Evolutionary conservation across 495 filamentous ascomycete species (phyloP).

Genomic region (Arthonia radiata): DNA sequence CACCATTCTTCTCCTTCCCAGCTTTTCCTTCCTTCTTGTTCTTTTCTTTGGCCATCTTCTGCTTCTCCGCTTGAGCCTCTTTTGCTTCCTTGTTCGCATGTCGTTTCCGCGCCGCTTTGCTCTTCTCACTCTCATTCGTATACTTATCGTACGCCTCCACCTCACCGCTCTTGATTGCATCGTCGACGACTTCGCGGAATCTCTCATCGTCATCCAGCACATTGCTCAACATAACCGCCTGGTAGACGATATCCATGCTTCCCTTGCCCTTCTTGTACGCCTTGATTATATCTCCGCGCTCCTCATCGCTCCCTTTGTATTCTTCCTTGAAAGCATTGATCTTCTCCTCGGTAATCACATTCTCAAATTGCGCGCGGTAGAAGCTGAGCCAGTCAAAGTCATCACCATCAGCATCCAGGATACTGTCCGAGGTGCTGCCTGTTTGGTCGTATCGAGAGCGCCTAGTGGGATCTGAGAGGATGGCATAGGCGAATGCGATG

Average conservation of each 20-base stretch:
- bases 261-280: slow-evolving; percentile 48
- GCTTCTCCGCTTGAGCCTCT: slow-evolving; percentile 15
- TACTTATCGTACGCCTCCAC: slow-evolving; percentile 43
- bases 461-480: slow-evolving; percentile 56
- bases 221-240: slow-evolving; percentile 62
- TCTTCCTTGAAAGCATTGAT: slow-evolving; percentile 45
- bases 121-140: slow-evolving; percentile 30
- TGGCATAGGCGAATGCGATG: slow-evolving; percentile 79
- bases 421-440: slow-evolving; percentile 58
- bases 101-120: slow-evolving; percentile 5
- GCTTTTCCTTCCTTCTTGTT: slow-evolving; percentile 19
- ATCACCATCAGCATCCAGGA: slow-evolving; percentile 37
- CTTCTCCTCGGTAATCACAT: slow-evolving; percentile 38
- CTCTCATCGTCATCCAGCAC: slow-evolving; percentile 67
- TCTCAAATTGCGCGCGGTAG: slow-evolving; percentile 56
- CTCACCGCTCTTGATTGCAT: slow-evolving; percentile 44
- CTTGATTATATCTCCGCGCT: slow-evolving; percentile 46
- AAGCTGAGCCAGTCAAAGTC: slow-evolving; percentile 81
- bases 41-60: slow-evolving; percentile 40
- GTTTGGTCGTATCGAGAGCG: slow-evolving; percentile 71
- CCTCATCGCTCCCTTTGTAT: slow-evolving; percentile 78
- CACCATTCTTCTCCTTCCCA: slow-evolving; percentile 14
- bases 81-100: slow-evolving; percentile 16
- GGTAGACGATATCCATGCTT: slow-evolving; percentile 49
- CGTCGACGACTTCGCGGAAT: slow-evolving; percentile 54